Conservation (phyloP, 1,284 basidiomycete genomes). For the Heterobasidion occidentale region DNA sequence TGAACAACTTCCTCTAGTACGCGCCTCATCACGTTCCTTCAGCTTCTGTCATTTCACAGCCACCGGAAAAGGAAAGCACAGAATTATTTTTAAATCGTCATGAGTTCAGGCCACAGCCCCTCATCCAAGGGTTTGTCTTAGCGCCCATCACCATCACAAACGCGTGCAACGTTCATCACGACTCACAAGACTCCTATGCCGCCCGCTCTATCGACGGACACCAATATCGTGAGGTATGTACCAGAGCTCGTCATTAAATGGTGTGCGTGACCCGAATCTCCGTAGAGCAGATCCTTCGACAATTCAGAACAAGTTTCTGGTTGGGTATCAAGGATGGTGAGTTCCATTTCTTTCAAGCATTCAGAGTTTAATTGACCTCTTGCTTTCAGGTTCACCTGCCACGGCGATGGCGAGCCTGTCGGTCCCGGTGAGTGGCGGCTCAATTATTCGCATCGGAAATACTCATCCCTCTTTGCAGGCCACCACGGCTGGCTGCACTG, state of each 20-base stretch:
- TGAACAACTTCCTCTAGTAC: no score
- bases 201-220: no score
- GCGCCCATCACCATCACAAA: not conserved
- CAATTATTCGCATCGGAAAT: not conserved
- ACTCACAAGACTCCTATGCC: no score
- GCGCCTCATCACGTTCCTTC: no score
- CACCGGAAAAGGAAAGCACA: no score
- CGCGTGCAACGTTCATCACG: no score
- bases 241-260: not conserved
- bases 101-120: not conserved
- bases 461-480: conserved; percentile 20
- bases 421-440: conserved; percentile 35
- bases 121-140: not conserved
- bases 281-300: conserved; percentile 38
- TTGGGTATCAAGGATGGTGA: conserved; percentile 80
- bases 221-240: not conserved
- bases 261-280: no score
- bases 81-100: no score
- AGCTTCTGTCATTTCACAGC: no score
- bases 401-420: conserved; percentile 56
- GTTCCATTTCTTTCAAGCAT: conserved; percentile 15
- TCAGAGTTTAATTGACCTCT: not conserved
- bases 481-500: conserved; percentile 83
- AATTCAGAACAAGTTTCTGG: conserved; percentile 70
- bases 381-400: conserved; percentile 55